Evolutionary conservation across 495 filamentous ascomycete genomes (phyloP).

Genomic region (Podospora anserina): DNA sequence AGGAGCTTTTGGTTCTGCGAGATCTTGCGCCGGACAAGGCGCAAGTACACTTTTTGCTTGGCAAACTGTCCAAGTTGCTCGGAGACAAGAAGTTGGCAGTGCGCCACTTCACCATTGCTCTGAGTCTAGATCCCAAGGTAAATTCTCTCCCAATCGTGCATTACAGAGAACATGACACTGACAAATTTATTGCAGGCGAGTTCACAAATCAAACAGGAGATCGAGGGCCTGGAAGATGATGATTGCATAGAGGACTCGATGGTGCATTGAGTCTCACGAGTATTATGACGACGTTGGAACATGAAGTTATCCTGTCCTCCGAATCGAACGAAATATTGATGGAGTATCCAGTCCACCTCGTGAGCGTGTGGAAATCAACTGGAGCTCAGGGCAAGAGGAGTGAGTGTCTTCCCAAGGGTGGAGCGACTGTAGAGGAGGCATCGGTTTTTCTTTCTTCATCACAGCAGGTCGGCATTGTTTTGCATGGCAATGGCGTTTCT

Average conservation of each 20-base stretch:
- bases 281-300: conserved; percentile 19
- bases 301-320: neutral
- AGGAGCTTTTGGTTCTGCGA: conserved; percentile 77
- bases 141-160: conserved; percentile 13
- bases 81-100: conserved; percentile 78
- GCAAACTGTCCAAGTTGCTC: conserved; percentile 78
- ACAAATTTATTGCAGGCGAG: conserved; percentile 60
- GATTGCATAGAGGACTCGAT: conserved; percentile 71
- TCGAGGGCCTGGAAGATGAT: conserved; percentile 84
- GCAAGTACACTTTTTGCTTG: conserved; percentile 90
- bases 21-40: conserved; percentile 91
- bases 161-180: conserved; percentile 15
- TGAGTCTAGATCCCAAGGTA: conserved; percentile 97
- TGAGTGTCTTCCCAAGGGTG: neutral
- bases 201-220: conserved; percentile 86
- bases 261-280: conserved; percentile 41
- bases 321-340: neutral
- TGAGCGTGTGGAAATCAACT: neutral
- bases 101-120: conserved; percentile 85
- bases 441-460: conserved; percentile 14
- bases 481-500: conserved; percentile 37
- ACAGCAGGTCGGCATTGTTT: conserved; percentile 17
- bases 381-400: neutral
- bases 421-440: conserved; percentile 5
- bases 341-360: neutral